Evolutionary conservation across 345 rosid species (phyloP).

Genomic region (Gynandropsis gynandra): DNA sequence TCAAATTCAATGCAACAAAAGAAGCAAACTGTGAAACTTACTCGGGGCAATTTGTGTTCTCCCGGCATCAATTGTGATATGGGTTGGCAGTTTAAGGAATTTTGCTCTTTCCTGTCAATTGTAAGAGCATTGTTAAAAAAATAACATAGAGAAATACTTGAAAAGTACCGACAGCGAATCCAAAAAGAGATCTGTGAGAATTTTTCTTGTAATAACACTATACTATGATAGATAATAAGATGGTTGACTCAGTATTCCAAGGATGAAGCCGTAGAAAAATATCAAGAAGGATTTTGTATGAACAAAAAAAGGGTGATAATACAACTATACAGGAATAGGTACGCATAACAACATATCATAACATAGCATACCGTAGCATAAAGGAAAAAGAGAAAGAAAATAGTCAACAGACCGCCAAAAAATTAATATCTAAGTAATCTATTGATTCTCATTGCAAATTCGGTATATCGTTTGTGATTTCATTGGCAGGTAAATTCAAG

Average conservation of each 20-base stretch:
- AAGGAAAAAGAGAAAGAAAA: background rate
- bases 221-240: too few species aligned
- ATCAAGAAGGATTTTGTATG: too few species aligned
- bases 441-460: background rate
- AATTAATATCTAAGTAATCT: conserved; percentile 10
- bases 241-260: too few species aligned
- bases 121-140: background rate
- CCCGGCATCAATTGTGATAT: conserved; percentile 97
- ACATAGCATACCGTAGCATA: too few species aligned
- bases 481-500: background rate
- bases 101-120: conserved; percentile 76
- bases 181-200: background rate
- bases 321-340: too few species aligned
- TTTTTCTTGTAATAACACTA: too few species aligned
- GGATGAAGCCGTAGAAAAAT: too few species aligned
- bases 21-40: conserved; percentile 38
- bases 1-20: background rate
- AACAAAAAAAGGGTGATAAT: too few species aligned
- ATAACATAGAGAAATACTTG: too few species aligned
- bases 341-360: too few species aligned
- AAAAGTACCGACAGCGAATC: background rate
- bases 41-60: conserved; percentile 98
- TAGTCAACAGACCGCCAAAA: background rate
- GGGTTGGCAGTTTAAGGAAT: conserved; percentile 79
- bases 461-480: background rate